Conservation (phyloP, 257 asterid species). For the Salvia rosmarinus region DNA sequence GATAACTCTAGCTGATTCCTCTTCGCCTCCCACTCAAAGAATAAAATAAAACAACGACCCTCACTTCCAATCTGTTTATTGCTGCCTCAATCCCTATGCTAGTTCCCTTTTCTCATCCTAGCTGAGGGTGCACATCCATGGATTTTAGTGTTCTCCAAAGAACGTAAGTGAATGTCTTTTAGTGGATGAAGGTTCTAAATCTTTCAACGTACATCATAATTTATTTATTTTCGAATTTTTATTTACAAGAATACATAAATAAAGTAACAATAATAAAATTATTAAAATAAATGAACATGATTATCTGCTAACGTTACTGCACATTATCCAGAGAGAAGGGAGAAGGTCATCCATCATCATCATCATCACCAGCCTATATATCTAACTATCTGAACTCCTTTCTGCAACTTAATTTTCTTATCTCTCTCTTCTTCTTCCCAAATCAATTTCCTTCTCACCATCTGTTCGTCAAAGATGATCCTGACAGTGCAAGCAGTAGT, state of each 20-base stretch:
- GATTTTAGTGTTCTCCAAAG: too few species aligned
- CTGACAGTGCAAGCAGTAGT: neutral
- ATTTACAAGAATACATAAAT: too few species aligned
- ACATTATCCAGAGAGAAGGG: neutral
- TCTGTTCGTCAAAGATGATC: slow-evolving; percentile 20
- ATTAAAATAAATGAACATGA: too few species aligned
- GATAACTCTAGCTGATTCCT: too few species aligned
- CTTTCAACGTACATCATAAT: too few species aligned
- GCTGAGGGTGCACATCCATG: too few species aligned
- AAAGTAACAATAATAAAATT: too few species aligned
- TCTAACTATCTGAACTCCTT: slow-evolving; percentile 4
- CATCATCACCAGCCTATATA: slow-evolving; percentile 9
- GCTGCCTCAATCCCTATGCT: neutral
- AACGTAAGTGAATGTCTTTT: too few species aligned
- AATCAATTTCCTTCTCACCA: neutral
- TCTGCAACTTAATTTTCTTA: neutral
- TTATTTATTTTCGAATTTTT: too few species aligned
- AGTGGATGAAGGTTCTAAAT: too few species aligned
- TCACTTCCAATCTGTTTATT: neutral
- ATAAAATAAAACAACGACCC: neutral
- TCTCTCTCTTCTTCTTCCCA: neutral
- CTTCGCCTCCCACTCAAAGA: neutral
- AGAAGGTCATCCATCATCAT: slow-evolving; percentile 16
- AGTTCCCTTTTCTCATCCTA: neutral
- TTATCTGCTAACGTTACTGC: too few species aligned